phyloP scores from a whole-genome alignment of 805 yeast genomes.

The Candida namnaoensis region DNA sequence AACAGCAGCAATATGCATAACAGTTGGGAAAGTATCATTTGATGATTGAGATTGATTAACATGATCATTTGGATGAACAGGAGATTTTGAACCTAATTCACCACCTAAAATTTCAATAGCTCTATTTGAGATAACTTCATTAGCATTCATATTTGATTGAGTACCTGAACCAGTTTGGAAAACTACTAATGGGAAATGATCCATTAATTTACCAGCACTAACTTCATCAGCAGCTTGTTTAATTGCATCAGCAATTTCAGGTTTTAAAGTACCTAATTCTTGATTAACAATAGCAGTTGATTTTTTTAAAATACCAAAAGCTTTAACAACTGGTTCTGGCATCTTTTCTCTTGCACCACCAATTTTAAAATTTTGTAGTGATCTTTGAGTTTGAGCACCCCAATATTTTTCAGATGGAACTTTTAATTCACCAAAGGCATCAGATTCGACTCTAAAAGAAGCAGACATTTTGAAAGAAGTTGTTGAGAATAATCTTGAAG shows the following conservation, averaged over 20 bases:
- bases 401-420: slow-evolving; percentile 84
- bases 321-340: slow-evolving; percentile 85
- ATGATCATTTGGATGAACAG: slow-evolving; percentile 98
- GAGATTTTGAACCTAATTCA: slow-evolving; percentile 79
- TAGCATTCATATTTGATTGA: slow-evolving; percentile 98
- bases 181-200: slow-evolving; percentile 95
- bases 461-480: not conserved
- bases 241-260: slow-evolving; percentile 76
- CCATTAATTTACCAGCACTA: slow-evolving; percentile 80
- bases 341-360: slow-evolving; percentile 87
- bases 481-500: not conserved
- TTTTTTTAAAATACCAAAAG: slow-evolving; percentile 90
- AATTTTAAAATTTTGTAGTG: slow-evolving; percentile 87
- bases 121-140: slow-evolving; percentile 96
- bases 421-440: slow-evolving; percentile 95
- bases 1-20: slow-evolving; percentile 98
- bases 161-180: slow-evolving; percentile 99
- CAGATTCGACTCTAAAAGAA: slow-evolving; percentile 63
- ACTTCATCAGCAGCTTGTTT: slow-evolving; percentile 95
- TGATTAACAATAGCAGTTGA: slow-evolving; percentile 91
- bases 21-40: slow-evolving; percentile 98
- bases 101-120: slow-evolving; percentile 97
- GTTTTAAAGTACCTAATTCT: slow-evolving; percentile 73
- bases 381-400: slow-evolving; percentile 98
- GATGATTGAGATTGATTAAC: slow-evolving; percentile 98